A percentile compares a stretch with the other conserved stretches of the same genome.
Conservation (phyloP, 1,284 basidiomycete genomes). For the Meripilus lineatus region DNA sequence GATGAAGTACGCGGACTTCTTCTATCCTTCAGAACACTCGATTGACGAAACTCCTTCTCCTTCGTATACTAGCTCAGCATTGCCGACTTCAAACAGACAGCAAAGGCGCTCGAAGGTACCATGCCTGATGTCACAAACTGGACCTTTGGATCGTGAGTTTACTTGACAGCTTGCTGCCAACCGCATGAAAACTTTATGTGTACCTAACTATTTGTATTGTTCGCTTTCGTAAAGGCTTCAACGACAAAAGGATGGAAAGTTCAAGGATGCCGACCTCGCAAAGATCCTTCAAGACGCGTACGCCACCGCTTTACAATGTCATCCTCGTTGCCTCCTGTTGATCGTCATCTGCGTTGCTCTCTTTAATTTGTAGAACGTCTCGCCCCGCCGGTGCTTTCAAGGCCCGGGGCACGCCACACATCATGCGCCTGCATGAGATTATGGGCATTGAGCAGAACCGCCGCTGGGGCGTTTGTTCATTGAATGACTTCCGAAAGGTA, state of each 20-base stretch:
- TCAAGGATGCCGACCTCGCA: slow-evolving; percentile 72
- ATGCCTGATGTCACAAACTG: slow-evolving; percentile 55
- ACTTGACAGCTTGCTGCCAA: neutral
- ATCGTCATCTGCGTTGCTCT: too few relatives aligned
- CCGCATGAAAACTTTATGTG: neutral
- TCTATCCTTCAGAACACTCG: slow-evolving; percentile 2
- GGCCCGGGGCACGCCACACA: slow-evolving; percentile 70
- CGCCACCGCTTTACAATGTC: slow-evolving; percentile 21
- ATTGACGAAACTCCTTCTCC: neutral
- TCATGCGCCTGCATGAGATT: slow-evolving; percentile 75
- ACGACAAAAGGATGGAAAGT: slow-evolving; percentile 58
- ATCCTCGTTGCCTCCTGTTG: neutral
- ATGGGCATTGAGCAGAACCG: slow-evolving; percentile 80
- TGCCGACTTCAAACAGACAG: slow-evolving; percentile 54
- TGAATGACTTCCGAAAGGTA: slow-evolving; percentile 82
- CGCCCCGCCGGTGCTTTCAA: slow-evolving; percentile 74
- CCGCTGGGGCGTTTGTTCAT: slow-evolving; percentile 76
- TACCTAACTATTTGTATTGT: slow-evolving; percentile 11
- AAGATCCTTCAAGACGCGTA: slow-evolving; percentile 63
- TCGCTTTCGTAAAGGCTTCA: too few relatives aligned
- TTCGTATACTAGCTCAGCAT: slow-evolving; percentile 37
- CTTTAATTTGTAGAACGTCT: slow-evolving; percentile 50
- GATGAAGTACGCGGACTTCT: slow-evolving; percentile 31
- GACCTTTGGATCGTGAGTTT: slow-evolving; percentile 58
- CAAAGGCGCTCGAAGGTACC: slow-evolving; percentile 31